Base-by-base conservation (phyloP, 164 flowering plant genomes). In the Warburgia ugandensis region DNA sequence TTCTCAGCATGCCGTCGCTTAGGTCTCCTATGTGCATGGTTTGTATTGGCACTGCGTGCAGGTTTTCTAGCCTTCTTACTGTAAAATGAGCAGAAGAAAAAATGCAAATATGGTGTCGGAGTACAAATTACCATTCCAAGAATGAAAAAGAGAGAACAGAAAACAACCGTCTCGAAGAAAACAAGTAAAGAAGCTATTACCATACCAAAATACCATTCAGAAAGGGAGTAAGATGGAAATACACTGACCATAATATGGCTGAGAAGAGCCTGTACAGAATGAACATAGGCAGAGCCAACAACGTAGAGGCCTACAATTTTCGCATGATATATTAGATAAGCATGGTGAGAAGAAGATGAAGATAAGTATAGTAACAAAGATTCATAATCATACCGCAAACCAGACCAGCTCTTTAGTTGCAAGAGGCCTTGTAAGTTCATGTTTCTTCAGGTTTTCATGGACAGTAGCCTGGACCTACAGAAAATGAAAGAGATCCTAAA, bases 321-420 rank as follows among this genome's bases (percentile, higher is more conserved):
- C 6, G 6, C 33, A 37, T 22, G 13, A 22, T 5, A 6, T 2
- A 48, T 21, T 12, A 8, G 41, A 25, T 21, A 21, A 38, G 14
- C 11, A 13, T 1, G 22, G 7, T 29, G 21, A 30, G 40, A 9
- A 41, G 3, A 39, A 17, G 2, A 21, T 29, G n/a, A 12, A 27
- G 19, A 53, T 16, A 53, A n/a, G n/a, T n/a, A n/a, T n/a, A 29
- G 21, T 27, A 6, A 23, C 7, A 4, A 9, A 8, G 28, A 27
- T 45, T 3, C 7, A 12, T 4, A 43, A 39, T 62, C 79, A 56
- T 74, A 88, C 97, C 74, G 59, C 63, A 75, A 80, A 85, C 91
- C 92, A 88, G 27, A 70, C 85, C 19, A 81, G 56, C 77, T 88
- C 94, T 39, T 74, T 79, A 6, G 92, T 83, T 45, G 94, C 92